phyloP scores from a whole-genome alignment of 768 basidiomycete genomes.

The Boletus rubropictus region DNA sequence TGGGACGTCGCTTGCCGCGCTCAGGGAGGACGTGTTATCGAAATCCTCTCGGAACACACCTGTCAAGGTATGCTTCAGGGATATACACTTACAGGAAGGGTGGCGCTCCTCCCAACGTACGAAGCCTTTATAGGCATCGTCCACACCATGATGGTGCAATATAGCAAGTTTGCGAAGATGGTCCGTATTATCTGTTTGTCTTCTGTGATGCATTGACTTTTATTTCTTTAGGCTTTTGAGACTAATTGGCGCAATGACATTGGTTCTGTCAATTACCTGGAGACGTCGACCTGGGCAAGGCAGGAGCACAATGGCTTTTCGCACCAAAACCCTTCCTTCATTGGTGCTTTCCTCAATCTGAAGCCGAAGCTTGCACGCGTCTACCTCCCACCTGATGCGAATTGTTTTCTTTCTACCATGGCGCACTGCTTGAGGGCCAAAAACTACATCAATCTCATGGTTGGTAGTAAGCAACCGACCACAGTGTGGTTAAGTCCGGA shows the following conservation, averaged over 20 bases:
- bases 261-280: slow-evolving; percentile 78
- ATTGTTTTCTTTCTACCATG: slow-evolving; percentile 78
- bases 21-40: slow-evolving; percentile 76
- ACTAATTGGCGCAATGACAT: slow-evolving; percentile 67
- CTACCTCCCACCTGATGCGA: slow-evolving; percentile 87
- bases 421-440: slow-evolving; percentile 79
- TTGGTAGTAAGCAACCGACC: slow-evolving; percentile 81
- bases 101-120: slow-evolving; percentile 83
- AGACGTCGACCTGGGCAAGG: slow-evolving; percentile 81
- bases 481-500: slow-evolving; percentile 74
- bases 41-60: slow-evolving; percentile 86
- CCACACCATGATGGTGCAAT: slow-evolving; percentile 87
- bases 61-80: slow-evolving; percentile 90
- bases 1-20: slow-evolving; percentile 69
- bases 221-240: slow-evolving; percentile 39
- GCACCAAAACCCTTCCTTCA: slow-evolving; percentile 83
- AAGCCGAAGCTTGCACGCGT: slow-evolving; percentile 68
- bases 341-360: slow-evolving; percentile 77
- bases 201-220: background rate
- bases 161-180: slow-evolving; percentile 86
- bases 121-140: slow-evolving; percentile 90
- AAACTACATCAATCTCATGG: slow-evolving; percentile 84
- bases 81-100: slow-evolving; percentile 84
- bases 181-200: slow-evolving; percentile 30
- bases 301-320: slow-evolving; percentile 90